phyloP scores from a whole-genome alignment of 305 asterid genomes.

The Ajuga reptans region DNA sequence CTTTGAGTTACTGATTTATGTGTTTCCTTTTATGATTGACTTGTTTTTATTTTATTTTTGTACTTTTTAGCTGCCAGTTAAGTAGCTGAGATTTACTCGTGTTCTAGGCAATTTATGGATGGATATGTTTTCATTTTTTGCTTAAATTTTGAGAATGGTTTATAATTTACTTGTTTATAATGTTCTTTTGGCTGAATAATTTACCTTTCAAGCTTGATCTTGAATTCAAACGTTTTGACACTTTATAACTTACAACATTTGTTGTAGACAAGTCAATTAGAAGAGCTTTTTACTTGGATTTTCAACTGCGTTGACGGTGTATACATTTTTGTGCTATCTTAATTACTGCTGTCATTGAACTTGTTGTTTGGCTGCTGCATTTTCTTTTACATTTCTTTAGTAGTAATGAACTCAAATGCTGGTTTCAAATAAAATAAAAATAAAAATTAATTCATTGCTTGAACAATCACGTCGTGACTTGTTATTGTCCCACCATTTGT shows the following conservation, averaged over 20 bases:
- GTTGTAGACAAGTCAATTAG: background rate
- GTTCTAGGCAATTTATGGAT: background rate
- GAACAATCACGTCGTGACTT: no score
- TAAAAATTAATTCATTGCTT: background rate
- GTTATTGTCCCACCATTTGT: no score
- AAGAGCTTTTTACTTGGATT: background rate
- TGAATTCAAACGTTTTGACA: background rate
- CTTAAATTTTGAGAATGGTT: background rate
- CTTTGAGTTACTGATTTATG: background rate
- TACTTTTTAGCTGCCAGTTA: slow-evolving; percentile 19
- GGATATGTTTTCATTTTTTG: background rate
- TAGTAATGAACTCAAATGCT: background rate
- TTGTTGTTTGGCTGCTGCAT: background rate
- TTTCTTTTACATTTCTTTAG: background rate
- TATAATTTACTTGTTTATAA: background rate
- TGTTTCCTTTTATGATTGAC: background rate
- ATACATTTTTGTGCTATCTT: background rate
- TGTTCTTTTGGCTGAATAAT: background rate
- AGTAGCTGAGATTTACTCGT: background rate
- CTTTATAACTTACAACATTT: background rate
- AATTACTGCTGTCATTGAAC: background rate
- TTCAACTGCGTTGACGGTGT: background rate
- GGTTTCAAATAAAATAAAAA: no score
- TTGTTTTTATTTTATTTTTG: background rate
- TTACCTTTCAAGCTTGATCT: background rate